Evolutionary conservation across 2,329 filamentous ascomycete genomes (phyloP), one percentile per base, ranked within the genome.

Genomic region (Sphaerostilbella broomeana): DNA sequence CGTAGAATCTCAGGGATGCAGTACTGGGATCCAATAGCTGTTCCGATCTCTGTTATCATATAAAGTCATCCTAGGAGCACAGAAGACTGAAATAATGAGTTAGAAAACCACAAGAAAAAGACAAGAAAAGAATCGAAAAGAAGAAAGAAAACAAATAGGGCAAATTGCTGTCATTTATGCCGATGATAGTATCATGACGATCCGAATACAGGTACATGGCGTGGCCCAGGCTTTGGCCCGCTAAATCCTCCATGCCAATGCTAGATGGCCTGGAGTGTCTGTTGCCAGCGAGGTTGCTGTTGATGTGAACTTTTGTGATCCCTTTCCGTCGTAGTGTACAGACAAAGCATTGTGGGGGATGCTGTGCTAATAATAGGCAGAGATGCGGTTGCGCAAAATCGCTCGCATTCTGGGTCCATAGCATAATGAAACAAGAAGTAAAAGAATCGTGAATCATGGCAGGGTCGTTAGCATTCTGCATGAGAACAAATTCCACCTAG

Each of bases 361-460:
- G 51, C 51, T 48, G 54, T 59, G 58, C 46, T 46, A 47, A 45
- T 54, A 43, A 42, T 32, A 48, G 47, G 43, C 36, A 47, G 42
- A 42, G 32, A 38, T 27, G 26, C 30, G 27, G 20, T 26, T 42
- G 21, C 12, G 18, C 21, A 40, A 20, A 30, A 35, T 31, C 37
- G 30, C 42, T 44, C 31, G 31, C 25, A 20, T 29, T 27, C 25
- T 12, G 20, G 19, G 6, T 51, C 46, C 47, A 45, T 40, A 49
- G 44, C 48, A 44, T 56, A 53, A 49, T 54, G 51, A 55, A 56
- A 61, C 57, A 61, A 50, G 55, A 47, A 52, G 52, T 53, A 15
- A 27, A 13, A 30, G 15, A 28, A 55, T 67, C 54, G 65, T 28
- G 25, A 56, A 49, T 66, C 61, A 55, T 66, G 55, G 52, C 52